Conservation (phyloP, 164 flowering plant species). For the Pachysandra terminalis region DNA sequence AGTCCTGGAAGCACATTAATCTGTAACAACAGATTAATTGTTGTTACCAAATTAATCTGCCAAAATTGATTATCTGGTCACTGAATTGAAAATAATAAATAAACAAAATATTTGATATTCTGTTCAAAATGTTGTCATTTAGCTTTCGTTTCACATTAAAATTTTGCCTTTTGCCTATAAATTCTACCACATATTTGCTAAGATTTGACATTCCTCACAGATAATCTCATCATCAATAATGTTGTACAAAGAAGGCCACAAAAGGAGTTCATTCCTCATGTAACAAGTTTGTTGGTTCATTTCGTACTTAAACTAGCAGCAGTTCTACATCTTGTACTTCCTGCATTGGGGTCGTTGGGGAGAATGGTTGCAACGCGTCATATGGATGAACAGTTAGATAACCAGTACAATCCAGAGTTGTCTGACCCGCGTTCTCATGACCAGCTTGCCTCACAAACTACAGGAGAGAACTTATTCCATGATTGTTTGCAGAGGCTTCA, state of each 20-base stretch:
- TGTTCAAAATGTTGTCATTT: background rate
- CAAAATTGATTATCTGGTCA: too few relatives aligned
- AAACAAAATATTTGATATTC: background rate
- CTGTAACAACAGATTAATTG: background rate
- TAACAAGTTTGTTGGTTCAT: constrained; percentile 24
- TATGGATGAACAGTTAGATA: constrained; percentile 17
- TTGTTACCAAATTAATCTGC: too few relatives aligned
- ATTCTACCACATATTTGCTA: background rate
- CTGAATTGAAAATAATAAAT: background rate
- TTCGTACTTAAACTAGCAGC: constrained; percentile 40
- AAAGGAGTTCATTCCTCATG: constrained; percentile 21
- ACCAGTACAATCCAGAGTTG: constrained; percentile 12
- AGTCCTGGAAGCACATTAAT: too few relatives aligned
- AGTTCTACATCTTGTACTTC: constrained; percentile 37
- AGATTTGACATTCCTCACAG: constrained; percentile 24
- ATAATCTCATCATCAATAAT: constrained; percentile 19
- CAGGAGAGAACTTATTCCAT: constrained; percentile 30
- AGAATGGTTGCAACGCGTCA: constrained; percentile 30
- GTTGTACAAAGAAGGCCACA: constrained; percentile 21
- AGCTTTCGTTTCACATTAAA: background rate
- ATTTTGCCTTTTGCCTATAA: background rate
- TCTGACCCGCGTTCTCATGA: constrained; percentile 23
- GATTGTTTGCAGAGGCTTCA: constrained; percentile 74
- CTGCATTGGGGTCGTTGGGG: constrained; percentile 32
- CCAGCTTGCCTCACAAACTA: constrained; percentile 13